Percentiles rank a stretch among this genome's conserved stretches.
These are phyloP conservation scores for Cutaneotrichosporon spelunceum DNA, from an alignment of 1,284 basidiomycete genomes.

Conservation along the genomic window DNA sequence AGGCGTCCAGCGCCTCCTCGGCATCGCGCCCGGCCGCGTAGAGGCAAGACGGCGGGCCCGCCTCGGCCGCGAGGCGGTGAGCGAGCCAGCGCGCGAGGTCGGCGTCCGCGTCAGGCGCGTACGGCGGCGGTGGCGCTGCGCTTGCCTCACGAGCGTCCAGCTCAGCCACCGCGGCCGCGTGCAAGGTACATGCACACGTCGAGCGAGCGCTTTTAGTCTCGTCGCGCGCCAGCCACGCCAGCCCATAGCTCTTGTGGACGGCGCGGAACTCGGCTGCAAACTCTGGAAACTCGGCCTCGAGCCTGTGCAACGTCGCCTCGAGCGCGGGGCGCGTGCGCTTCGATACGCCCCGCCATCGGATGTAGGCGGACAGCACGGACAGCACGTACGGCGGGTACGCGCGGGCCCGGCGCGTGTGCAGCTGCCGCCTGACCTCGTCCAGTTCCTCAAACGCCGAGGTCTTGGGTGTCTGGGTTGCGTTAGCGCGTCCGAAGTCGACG, in stretches of 20 bases:
- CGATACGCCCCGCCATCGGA: neutral
- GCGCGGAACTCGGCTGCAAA: slow-evolving; percentile 12
- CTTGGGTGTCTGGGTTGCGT: neutral
- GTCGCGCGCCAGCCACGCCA: neutral
- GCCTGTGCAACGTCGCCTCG: neutral
- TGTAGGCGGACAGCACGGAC: slow-evolving; percentile 5
- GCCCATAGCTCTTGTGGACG: neutral
- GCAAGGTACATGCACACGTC: neutral
- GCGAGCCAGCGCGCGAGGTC: slow-evolving; percentile 36
- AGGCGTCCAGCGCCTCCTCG: neutral
- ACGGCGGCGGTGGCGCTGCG: slow-evolving; percentile 38
- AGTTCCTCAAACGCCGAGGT: neutral
- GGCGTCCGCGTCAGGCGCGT: slow-evolving; percentile 43
- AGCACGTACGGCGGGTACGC: slow-evolving; percentile 8
- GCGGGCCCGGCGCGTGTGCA: neutral
- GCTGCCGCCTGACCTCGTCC: slow-evolving; percentile 4
- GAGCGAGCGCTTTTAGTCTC: neutral
- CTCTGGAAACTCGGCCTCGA: slow-evolving; percentile 13
- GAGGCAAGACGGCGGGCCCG: neutral
- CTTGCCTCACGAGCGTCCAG: neutral
- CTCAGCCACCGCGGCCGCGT: neutral
- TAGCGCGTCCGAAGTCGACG: neutral
- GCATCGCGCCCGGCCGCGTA: slow-evolving; percentile 5
- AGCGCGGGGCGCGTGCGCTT: neutral
- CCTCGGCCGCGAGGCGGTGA: slow-evolving; percentile 32